Base-by-base conservation (phyloP, 495 filamentous ascomycete species). In the Gamarada debralockiae region DNA sequence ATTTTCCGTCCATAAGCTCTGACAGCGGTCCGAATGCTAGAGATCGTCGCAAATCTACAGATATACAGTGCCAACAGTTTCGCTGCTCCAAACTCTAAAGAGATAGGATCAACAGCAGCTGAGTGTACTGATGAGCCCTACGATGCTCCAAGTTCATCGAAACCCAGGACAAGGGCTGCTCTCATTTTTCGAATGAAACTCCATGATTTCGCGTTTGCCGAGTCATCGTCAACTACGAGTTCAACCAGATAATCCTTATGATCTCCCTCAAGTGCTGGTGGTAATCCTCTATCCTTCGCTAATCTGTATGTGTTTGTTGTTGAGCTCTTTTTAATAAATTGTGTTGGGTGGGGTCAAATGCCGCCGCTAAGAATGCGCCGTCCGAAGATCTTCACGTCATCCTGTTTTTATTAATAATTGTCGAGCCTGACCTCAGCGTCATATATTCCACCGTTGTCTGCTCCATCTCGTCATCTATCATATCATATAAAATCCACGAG, bases 21-120 rank as follows among this genome's bases (percentile, higher is more conserved):
- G 29, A 87, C 62, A 2, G 86, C 84, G 21, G 80, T 82, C 80
- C 90, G 92, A 12, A 73, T 70, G 82, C 90, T 83, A 14, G 89
- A 87, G 5, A 73, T 86, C 46, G 89, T 66, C 59, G 84, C 86
- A 56, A 89, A 90, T 20, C 86, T 85, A 51, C 89, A 69, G n/a
- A 89, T 86, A 56, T 48, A 86, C 2, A 87, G 63, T 0, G 79
- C 76, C 9, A 80, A 65, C 2, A 79, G 79, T 1, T 85, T 67
- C 0, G 72, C 69, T 6, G 75, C 74, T 7, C 43, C 41, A 33
- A 60, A 60, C 7, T 24, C 14, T n/a, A 18, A 2, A 8, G 52
- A 43, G 14, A 60, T 42, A 12, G 47, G 42, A 14, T 44, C 27
- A 14, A 45, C 38, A 13, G 57, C 14, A 17, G 37, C 15, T 7